These are phyloP conservation scores for Naganishia sp. DNA, from an alignment of 1,284 basidiomycete genomes.

Conservation along the genomic window DNA sequence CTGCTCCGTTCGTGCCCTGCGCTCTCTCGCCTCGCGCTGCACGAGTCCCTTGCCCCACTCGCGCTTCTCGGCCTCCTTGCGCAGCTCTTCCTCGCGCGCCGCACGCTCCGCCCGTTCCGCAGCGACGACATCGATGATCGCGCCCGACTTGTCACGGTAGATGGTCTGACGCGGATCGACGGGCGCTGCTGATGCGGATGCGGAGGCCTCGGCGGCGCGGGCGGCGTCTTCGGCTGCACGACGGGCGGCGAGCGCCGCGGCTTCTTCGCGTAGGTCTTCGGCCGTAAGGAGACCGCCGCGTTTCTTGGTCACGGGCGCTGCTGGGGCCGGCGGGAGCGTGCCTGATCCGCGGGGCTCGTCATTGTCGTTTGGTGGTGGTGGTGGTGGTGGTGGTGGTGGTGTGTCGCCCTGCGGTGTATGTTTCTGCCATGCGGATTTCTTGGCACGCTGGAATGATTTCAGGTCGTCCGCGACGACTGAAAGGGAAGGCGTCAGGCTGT, in stretches of 20 bases:
- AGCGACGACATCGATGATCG: conserved; percentile 83
- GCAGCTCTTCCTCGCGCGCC: conserved; percentile 72
- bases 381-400: conserved; percentile 34
- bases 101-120: conserved; percentile 49
- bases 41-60: conserved; percentile 95
- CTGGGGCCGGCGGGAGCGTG: conserved; percentile 30
- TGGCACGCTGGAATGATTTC: conserved; percentile 37
- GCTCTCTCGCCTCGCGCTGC: conserved; percentile 76
- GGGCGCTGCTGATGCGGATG: conserved; percentile 52
- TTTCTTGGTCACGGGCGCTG: conserved; percentile 53
- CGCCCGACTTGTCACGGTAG: conserved; percentile 86
- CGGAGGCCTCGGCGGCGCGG: conserved; percentile 51
- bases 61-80: conserved; percentile 80
- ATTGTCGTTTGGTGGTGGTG: no score
- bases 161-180: conserved; percentile 77
- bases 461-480: conserved; percentile 3
- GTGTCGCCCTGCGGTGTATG: conserved; percentile 46
- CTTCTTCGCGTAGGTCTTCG: conserved; percentile 53
- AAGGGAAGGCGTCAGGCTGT: background rate
- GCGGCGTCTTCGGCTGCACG: conserved; percentile 55
- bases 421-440: conserved; percentile 48
- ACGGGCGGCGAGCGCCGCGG: conserved; percentile 57
- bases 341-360: background rate
- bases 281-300: conserved; percentile 75
- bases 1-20: conserved; percentile 64